Evolutionary conservation across 2,329 filamentous ascomycete genomes (phyloP).

Genomic region (Eutypa lata): DNA sequence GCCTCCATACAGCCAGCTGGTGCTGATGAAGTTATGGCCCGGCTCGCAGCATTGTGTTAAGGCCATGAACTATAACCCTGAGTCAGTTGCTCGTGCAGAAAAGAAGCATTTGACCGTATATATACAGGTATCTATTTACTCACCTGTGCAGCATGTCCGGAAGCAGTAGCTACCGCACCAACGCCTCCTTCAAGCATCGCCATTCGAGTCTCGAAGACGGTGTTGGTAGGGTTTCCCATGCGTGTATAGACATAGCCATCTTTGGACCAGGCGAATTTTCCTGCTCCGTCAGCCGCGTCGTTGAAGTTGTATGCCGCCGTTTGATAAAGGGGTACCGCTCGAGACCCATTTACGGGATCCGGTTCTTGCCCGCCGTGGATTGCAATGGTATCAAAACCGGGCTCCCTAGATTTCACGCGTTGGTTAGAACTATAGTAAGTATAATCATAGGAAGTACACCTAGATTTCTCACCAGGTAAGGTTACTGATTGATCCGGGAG

Average conservation of each 20-base stretch:
- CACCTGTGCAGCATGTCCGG: constrained; percentile 32
- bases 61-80: constrained; percentile 29
- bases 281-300: constrained; percentile 35
- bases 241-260: constrained; percentile 36
- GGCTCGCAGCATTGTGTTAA: constrained; percentile 33
- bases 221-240: constrained; percentile 35
- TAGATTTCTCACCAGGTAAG: constrained; percentile 25
- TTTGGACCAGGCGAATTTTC: constrained; percentile 33
- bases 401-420: constrained; percentile 17
- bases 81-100: too few species aligned
- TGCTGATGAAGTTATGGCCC: constrained; percentile 33
- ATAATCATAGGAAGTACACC: too few species aligned
- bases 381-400: constrained; percentile 26
- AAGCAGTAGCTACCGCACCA: constrained; percentile 34
- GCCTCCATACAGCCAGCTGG: constrained; percentile 35
- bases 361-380: constrained; percentile 31
- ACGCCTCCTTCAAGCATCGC: constrained; percentile 35
- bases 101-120: too few species aligned
- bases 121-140: constrained; percentile 1
- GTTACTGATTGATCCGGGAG: constrained; percentile 30
- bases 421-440: background rate
- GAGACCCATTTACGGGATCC: constrained; percentile 27
- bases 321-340: constrained; percentile 27
- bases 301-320: constrained; percentile 31
- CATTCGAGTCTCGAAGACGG: constrained; percentile 36